These are phyloP conservation scores for Nyssa sinensis DNA, from an alignment of 148 eudicot genomes.

Conservation along the genomic window DNA sequence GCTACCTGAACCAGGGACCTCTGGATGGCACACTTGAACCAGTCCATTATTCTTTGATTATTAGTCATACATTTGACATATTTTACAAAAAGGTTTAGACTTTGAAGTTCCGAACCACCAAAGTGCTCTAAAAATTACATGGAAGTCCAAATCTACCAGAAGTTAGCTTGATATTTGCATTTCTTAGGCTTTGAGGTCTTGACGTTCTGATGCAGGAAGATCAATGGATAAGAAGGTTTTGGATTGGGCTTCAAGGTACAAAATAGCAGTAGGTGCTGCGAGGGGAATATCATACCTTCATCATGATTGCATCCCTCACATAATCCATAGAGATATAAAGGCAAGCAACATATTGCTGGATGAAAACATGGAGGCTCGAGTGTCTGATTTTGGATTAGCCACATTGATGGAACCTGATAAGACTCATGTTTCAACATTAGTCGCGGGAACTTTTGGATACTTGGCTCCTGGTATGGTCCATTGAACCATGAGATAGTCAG, in stretches of 20 bases:
- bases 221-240: constrained; percentile 41
- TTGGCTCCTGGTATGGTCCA: constrained; percentile 92
- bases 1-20: too few species aligned
- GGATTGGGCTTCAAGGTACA: constrained; percentile 77
- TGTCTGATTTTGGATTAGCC: constrained; percentile 91
- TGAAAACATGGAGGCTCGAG: constrained; percentile 71
- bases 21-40: too few species aligned
- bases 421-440: constrained; percentile 81
- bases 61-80: too few species aligned
- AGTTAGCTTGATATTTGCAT: not conserved
- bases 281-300: constrained; percentile 91
- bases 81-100: not conserved
- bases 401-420: constrained; percentile 86
- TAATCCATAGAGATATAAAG: constrained; percentile 91
- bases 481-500: not conserved
- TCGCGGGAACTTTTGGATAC: constrained; percentile 96
- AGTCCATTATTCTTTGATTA: not conserved
- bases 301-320: constrained; percentile 92
- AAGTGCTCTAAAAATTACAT: not conserved
- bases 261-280: constrained; percentile 86
- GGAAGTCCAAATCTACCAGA: not conserved
- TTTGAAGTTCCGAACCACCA: too few species aligned
- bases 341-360: constrained; percentile 90
- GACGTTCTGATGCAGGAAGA: constrained; percentile 44
- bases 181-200: not conserved